Conservation (phyloP, 352 stramenopile genomes). For the Phytophthora lateralis region DNA sequence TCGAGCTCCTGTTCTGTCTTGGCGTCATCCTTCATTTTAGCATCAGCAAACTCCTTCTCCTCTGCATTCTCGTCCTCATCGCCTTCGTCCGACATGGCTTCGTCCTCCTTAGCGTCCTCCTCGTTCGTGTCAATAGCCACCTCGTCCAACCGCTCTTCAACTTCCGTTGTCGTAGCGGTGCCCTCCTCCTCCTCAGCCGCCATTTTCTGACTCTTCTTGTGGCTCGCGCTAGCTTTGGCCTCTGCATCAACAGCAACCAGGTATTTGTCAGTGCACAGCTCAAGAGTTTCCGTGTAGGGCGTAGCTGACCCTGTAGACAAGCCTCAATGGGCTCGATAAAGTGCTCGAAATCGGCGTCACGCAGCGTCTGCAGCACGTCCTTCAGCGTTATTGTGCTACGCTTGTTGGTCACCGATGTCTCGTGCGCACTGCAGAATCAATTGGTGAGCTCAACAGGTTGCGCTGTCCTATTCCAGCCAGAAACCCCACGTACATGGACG, state of each 20-base stretch:
- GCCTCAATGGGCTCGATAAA: slow-evolving; percentile 73
- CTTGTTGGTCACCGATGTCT: slow-evolving; percentile 69
- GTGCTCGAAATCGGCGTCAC: slow-evolving; percentile 81
- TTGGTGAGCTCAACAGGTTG: neutral
- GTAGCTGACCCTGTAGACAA: slow-evolving; percentile 64
- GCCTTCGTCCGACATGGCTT: slow-evolving; percentile 37
- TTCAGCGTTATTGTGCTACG: slow-evolving; percentile 78
- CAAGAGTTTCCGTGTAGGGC: neutral
- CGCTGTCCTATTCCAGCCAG: neutral
- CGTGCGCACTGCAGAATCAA: slow-evolving; percentile 59
- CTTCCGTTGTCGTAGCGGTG: slow-evolving; percentile 39
- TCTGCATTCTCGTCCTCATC: slow-evolving; percentile 30
- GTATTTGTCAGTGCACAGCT: neutral
- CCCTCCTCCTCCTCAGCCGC: slow-evolving; percentile 30
- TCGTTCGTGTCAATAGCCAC: slow-evolving; percentile 35
- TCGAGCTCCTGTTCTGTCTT: slow-evolving; percentile 19
- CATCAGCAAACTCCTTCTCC: slow-evolving; percentile 17
- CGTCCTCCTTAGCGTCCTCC: slow-evolving; percentile 46
- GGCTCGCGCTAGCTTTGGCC: slow-evolving; percentile 44
- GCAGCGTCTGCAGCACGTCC: slow-evolving; percentile 72
- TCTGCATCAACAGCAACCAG: slow-evolving; percentile 38
- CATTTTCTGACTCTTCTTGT: slow-evolving; percentile 34
- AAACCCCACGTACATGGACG: slow-evolving; percentile 52
- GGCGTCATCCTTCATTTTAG: slow-evolving; percentile 14
- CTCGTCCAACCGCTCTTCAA: slow-evolving; percentile 37